A percentile compares a stretch with the other conserved stretches of the same genome.
Conservation (phyloP, 495 filamentous ascomycete genomes). For the Xylaria castorea region DNA sequence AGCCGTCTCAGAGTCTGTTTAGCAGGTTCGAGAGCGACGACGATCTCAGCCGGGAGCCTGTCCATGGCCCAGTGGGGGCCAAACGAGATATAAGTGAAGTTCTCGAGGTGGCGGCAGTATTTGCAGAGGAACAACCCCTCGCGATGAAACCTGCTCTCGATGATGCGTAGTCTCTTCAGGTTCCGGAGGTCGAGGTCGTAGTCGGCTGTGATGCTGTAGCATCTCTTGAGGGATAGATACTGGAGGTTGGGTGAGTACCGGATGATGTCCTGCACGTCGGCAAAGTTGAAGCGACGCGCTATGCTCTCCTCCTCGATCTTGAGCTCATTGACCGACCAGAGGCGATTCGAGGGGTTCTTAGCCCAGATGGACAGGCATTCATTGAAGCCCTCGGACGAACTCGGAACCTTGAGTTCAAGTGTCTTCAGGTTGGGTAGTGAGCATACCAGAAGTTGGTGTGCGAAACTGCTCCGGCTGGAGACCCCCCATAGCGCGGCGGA, state of each 20-base stretch:
- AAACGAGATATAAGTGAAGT: slow-evolving; percentile 30
- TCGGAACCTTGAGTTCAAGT: slow-evolving; percentile 27
- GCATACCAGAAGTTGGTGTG: slow-evolving; percentile 28
- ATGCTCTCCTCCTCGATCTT: slow-evolving; percentile 29
- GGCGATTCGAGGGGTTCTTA: slow-evolving; percentile 27
- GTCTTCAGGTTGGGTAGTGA: slow-evolving; percentile 26
- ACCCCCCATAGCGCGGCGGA: slow-evolving; percentile 24
- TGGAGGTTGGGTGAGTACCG: slow-evolving; percentile 27
- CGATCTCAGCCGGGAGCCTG: slow-evolving; percentile 27
- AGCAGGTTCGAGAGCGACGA: slow-evolving; percentile 27
- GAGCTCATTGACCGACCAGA: slow-evolving; percentile 26
- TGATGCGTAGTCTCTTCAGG: slow-evolving; percentile 23
- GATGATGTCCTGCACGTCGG: slow-evolving; percentile 30
- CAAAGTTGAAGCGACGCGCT: slow-evolving; percentile 29
- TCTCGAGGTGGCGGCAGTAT: slow-evolving; percentile 30
- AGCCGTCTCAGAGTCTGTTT: slow-evolving; percentile 23
- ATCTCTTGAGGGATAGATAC: slow-evolving; percentile 27
- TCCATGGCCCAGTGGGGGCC: slow-evolving; percentile 30
- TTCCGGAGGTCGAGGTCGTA: slow-evolving; percentile 30
- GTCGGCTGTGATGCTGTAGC: slow-evolving; percentile 30
- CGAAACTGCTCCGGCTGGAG: slow-evolving; percentile 28
- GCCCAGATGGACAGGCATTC: slow-evolving; percentile 30
- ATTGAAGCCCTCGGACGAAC: slow-evolving; percentile 28
- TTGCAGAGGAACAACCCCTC: slow-evolving; percentile 30
- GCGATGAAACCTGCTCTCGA: slow-evolving; percentile 30